Conservation (phyloP, 1,284 basidiomycete species). For the Rhodofomes roseus region DNA sequence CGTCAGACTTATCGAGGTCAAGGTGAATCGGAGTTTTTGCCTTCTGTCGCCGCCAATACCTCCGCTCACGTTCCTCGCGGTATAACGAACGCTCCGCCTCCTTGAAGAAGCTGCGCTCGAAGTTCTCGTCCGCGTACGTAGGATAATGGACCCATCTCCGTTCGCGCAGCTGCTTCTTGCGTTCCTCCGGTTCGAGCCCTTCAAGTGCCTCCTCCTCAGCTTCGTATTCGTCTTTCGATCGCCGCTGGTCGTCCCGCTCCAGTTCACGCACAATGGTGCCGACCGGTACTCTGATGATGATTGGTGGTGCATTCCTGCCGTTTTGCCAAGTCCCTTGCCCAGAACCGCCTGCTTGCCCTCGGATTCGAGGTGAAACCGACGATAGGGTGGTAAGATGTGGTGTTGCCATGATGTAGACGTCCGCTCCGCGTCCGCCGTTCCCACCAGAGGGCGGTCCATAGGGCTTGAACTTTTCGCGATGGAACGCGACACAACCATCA, state of each 20-base stretch:
- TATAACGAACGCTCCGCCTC: slow-evolving; percentile 69
- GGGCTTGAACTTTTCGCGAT: slow-evolving; percentile 74
- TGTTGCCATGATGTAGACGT: slow-evolving; percentile 80
- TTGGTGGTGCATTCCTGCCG: slow-evolving; percentile 70
- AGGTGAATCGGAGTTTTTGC: slow-evolving; percentile 46
- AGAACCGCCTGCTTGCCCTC: slow-evolving; percentile 62
- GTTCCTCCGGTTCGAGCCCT: slow-evolving; percentile 44
- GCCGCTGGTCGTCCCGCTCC: slow-evolving; percentile 55
- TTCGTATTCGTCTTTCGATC: slow-evolving; percentile 63
- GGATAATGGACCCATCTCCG: slow-evolving; percentile 82
- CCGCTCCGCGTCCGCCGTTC: slow-evolving; percentile 84
- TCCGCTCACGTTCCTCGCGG: slow-evolving; percentile 59
- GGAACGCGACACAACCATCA: slow-evolving; percentile 80
- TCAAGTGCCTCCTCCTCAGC: slow-evolving; percentile 59
- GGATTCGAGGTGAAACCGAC: slow-evolving; percentile 63
- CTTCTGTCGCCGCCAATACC: slow-evolving; percentile 42
- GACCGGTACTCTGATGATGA: slow-evolving; percentile 77
- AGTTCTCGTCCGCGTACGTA: slow-evolving; percentile 56
- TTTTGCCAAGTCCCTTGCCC: slow-evolving; percentile 86
- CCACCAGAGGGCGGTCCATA: slow-evolving; percentile 88
- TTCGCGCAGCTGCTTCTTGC: slow-evolving; percentile 56
- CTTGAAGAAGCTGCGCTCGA: slow-evolving; percentile 63
- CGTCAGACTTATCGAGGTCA: slow-evolving; percentile 56
- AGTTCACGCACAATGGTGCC: slow-evolving; percentile 87
- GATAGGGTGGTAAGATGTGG: slow-evolving; percentile 75